A percentile compares a stretch with the other conserved stretches of the same genome.
phyloP scores from a whole-genome alignment of 2,329 filamentous ascomycete species.

The Nigrospora oryzae region DNA sequence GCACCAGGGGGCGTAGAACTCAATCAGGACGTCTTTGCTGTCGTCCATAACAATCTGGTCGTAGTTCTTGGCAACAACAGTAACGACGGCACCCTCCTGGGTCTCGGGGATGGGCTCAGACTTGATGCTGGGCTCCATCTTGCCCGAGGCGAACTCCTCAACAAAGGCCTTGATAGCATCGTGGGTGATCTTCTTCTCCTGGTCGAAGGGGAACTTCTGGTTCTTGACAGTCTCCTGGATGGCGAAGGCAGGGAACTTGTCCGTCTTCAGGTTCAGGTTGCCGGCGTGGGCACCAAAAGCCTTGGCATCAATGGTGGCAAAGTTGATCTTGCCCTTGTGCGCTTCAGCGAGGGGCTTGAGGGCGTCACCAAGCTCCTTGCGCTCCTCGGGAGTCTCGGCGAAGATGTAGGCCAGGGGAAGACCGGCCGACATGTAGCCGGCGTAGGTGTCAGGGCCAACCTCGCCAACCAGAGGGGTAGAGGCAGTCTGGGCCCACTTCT shows the following conservation, averaged over 20 bases:
- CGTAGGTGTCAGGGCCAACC: constrained; percentile 94
- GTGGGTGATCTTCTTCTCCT: constrained; percentile 68
- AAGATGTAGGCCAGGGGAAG: constrained; percentile 97
- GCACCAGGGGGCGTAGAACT: constrained; percentile 99
- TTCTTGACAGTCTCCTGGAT: constrained; percentile 96
- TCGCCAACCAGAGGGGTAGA: constrained; percentile 89
- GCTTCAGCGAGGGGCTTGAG: constrained; percentile 85
- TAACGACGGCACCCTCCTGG: constrained; percentile 79
- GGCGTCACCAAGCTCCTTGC: constrained; percentile 63
- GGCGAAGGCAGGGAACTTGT: constrained; percentile 94
- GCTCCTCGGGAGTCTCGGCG: constrained; percentile 85
- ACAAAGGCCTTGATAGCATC: constrained; percentile 73
- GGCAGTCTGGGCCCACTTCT: constrained; percentile 73
- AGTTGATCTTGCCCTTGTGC: constrained; percentile 92
- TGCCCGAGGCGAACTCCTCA: constrained; percentile 75
- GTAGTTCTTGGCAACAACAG: constrained; percentile 92
- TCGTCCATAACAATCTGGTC: constrained; percentile 85
- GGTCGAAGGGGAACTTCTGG: constrained; percentile 92
- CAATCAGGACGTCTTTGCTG: constrained; percentile 91
- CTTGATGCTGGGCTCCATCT: constrained; percentile 94
- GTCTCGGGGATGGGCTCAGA: constrained; percentile 93
- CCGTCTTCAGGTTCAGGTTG: constrained; percentile 94
- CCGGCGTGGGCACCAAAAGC: constrained; percentile 87
- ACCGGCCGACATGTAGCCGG: constrained; percentile 85
- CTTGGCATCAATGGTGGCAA: constrained; percentile 94